Evolutionary conservation across 148 eudicot species (phyloP).

Genomic region (Rhododendron simsii): DNA sequence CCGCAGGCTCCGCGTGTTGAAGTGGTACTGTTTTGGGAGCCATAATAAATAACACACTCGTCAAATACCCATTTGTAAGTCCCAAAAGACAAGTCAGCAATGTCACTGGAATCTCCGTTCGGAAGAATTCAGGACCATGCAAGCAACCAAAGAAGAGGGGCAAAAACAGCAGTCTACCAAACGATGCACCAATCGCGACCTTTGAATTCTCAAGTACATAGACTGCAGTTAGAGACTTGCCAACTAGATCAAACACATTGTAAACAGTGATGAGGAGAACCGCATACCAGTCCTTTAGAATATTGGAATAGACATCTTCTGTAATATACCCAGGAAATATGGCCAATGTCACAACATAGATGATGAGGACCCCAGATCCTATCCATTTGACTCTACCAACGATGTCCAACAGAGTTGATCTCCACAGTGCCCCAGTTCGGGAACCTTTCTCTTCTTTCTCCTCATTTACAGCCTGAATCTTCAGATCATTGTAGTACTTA

Average conservation of each 20-base stretch:
- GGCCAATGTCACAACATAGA: conserved; percentile 75
- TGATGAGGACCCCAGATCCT: conserved; percentile 49
- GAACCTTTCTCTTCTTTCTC: conserved; percentile 55
- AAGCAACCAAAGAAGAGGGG: conserved; percentile 76
- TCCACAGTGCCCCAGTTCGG: conserved; percentile 43
- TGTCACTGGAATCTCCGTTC: conserved; percentile 79
- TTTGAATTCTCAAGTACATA: conserved; percentile 67
- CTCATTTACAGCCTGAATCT: conserved; percentile 47
- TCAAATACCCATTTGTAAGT: conserved; percentile 84
- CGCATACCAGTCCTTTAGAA: conserved; percentile 85
- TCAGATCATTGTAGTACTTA: conserved; percentile 72
- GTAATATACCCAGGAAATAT: conserved; percentile 93
- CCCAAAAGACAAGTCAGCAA: conserved; percentile 82
- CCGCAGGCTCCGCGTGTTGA: conserved; percentile 72
- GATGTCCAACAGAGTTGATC: conserved; percentile 63
- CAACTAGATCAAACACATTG: conserved; percentile 84
- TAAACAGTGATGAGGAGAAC: conserved; percentile 66
- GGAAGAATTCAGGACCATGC: conserved; percentile 75
- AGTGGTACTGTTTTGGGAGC: conserved; percentile 71
- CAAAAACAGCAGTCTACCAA: conserved; percentile 61
- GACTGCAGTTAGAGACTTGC: conserved; percentile 67
- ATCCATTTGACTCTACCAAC: conserved; percentile 77
- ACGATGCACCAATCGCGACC: conserved; percentile 59
- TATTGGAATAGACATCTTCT: conserved; percentile 76
- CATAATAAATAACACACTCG: conserved; percentile 73